Conservation (phyloP, 2,329 filamentous ascomycete species). For the Blumeria graminis region DNA sequence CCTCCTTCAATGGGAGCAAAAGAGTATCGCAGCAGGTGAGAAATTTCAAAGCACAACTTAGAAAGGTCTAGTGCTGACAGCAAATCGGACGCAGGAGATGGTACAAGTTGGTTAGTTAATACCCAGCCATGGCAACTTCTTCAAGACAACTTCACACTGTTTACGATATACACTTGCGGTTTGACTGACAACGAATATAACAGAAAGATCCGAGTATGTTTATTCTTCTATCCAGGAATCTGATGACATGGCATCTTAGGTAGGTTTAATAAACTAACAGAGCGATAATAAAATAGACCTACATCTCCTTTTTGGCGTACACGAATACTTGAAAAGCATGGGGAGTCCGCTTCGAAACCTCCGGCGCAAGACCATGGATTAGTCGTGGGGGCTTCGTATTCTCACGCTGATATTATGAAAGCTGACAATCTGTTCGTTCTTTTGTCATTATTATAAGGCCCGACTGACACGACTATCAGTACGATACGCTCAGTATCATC, state of each 20-base stretch:
- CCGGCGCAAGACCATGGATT: slow-evolving; percentile 37
- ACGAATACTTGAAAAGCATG: slow-evolving; percentile 29
- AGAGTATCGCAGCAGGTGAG: slow-evolving; percentile 49
- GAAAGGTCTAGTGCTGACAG: slow-evolving; percentile 5
- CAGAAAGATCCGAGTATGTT: slow-evolving; percentile 40
- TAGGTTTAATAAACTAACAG: slow-evolving; percentile 7
- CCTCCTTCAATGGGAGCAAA: slow-evolving; percentile 38
- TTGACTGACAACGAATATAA: slow-evolving; percentile 1
- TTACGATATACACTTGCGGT: neutral
- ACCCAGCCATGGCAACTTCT: slow-evolving; percentile 6
- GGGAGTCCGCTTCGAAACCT: slow-evolving; percentile 27
- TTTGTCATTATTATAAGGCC: neutral
- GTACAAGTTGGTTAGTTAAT: slow-evolving; percentile 82
- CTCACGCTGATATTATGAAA: slow-evolving; percentile 84
- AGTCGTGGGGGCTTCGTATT: slow-evolving; percentile 85
- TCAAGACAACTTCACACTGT: neutral
- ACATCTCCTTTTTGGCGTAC: slow-evolving; percentile 72
- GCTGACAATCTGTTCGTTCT: slow-evolving; percentile 49
- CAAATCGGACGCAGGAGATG: slow-evolving; percentile 56
- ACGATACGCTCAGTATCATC: slow-evolving; percentile 34
- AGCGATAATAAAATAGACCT: slow-evolving; percentile 29
- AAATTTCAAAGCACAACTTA: slow-evolving; percentile 3
- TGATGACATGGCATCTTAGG: neutral
- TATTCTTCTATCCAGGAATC: neutral
- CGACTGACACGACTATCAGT: slow-evolving; percentile 17